phyloP scores from a whole-genome alignment of 2,329 filamentous ascomycete genomes.

The Cyphellophora attinorum region DNA sequence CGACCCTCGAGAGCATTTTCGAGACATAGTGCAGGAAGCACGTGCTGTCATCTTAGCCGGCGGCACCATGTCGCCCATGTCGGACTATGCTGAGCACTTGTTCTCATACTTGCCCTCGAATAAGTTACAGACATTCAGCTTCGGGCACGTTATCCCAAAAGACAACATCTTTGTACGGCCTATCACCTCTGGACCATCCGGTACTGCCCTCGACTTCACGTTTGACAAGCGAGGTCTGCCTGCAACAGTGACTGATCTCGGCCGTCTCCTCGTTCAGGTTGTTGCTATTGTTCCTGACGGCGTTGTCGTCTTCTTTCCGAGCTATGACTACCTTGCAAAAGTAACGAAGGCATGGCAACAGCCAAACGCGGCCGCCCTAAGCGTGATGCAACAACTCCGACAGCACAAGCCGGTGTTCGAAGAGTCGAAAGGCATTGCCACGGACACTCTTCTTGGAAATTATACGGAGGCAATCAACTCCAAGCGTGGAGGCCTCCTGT shows the following conservation, averaged over 20 bases:
- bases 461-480: conserved; percentile 61
- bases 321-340: conserved; percentile 78
- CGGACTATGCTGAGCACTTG: conserved; percentile 77
- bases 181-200: conserved; percentile 42
- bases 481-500: conserved; percentile 62
- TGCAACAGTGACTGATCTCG: conserved; percentile 64
- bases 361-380: conserved; percentile 8
- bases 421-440: conserved; percentile 36
- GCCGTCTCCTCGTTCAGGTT: conserved; percentile 60
- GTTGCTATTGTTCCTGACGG: conserved; percentile 73
- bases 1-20: conserved; percentile 85
- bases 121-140: conserved; percentile 73
- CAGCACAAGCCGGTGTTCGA: conserved; percentile 53
- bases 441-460: conserved; percentile 61
- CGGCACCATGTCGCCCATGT: conserved; percentile 96
- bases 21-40: conserved; percentile 73
- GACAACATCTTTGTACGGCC: conserved; percentile 73
- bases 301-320: conserved; percentile 90
- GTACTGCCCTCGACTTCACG: conserved; percentile 69
- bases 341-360: conserved; percentile 55
- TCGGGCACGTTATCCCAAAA: conserved; percentile 83
- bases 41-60: conserved; percentile 84
- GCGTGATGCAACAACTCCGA: conserved; percentile 9
- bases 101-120: conserved; percentile 61
- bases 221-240: conserved; percentile 66